Evolutionary conservation across 805 yeast species (phyloP), one percentile per base, ranked within the genome.

Genomic region (Starmera quercuum): DNA sequence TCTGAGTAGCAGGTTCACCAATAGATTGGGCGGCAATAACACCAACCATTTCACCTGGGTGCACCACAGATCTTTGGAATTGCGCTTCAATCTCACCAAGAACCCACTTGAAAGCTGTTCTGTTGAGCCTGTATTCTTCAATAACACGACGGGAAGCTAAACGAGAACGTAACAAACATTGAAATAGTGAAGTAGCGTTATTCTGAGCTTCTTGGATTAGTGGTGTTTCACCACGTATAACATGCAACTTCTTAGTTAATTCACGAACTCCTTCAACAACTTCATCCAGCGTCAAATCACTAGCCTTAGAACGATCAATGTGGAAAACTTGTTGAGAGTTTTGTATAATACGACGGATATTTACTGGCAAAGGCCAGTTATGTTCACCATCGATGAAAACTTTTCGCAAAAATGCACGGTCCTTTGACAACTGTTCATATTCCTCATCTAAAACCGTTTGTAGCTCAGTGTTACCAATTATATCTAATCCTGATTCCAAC

Each of bases 41-140:
- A 68, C 97, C 97, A 38, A 88, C 97, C 96, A 88, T 88, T 58
- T 88, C 97, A 71, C 97, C 97, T 4, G 97, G 95, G 42, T 88
- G 90, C 29, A 87, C 96, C 56, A 84, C 68, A 7, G 96, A 78
- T 59, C 81, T 83, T 45, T 86, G 86, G 66, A 90, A 92, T 59
- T 88, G 96, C 21, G 92, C 75, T 55, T 88, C 96, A 44, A 92
- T 75, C 56, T 90, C 95, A 56, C 96, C 97, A 40, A 87, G 46
- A 30, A 86, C 95, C 98, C 98, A 92, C 45, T 88, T 87, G 54
- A 92, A 92, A 0, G 99, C 92, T 39, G 75, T 76, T 49, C 75
- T 76, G 49, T 78, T 85, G 49, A 92, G 66, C 48, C 86, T 76
- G 61, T 77, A 90, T 57, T 94, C 99, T 58, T 87, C 95, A 38